Evolutionary conservation across 2,329 filamentous ascomycete species (phyloP), one percentile per base, ranked within the genome.

Genomic region (Ceratocystis destructans): DNA sequence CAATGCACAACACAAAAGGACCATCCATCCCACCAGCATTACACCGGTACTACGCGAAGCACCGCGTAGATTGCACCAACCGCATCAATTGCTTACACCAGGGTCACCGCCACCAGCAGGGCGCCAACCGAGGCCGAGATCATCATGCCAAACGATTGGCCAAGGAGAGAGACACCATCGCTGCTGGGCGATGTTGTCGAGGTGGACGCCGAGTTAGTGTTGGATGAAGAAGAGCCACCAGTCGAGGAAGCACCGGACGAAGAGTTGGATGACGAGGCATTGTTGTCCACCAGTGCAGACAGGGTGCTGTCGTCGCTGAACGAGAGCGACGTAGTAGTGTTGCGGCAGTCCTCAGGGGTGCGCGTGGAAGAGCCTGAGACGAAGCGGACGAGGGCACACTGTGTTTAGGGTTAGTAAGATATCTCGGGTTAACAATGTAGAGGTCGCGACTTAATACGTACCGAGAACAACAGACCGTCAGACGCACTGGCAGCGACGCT

Each of bases 401-500:
- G 64, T 3, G 5, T 41, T n/a, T 33, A 22, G 6, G 5, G 12
- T 69, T 65, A 69, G 65, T 62, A 67, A 22, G 1, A 0, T 10
- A 3, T 1, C 10, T 5, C 12, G 37, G 48, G 48, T 53, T 53
- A 20, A 7, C 6, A 3, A 20, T 62, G 28, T 64, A 48, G 28
- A 25, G 15, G 20, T 37, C 3, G 67, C 33, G 44, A 20, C 5
- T n/a, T 15, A 17, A 12, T 17, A 48, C 76, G 63, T 73, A 84
- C 83, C 76, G 83, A 79, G 71, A 79, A 86, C 5, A 85, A 73
- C 17, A 81, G 69, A 2, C 84, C 84, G 68, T 87, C 84, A 0
- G 78, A 74, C 0, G 79, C 82, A 28, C 79, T 75, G 28, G 77
- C 77, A 0, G 82, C 79, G 37, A 86, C 73, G 53, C 79, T 74